These are phyloP conservation scores for Aureobasidium uvarum DNA, from an alignment of 2,329 filamentous ascomycete species.

Conservation along the genomic window DNA sequence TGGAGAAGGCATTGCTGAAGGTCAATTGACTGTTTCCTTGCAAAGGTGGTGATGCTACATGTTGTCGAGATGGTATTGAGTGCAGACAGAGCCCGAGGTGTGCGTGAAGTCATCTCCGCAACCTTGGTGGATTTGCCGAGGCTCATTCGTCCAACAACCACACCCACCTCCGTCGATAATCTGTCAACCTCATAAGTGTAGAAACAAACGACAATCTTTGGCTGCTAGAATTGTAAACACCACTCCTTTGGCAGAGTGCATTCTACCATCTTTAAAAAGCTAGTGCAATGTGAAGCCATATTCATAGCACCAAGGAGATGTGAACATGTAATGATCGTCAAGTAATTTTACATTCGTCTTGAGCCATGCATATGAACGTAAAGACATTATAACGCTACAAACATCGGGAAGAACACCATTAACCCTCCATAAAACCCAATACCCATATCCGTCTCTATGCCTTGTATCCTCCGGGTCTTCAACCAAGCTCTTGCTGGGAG, in stretches of 20 bases:
- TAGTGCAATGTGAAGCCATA: no score
- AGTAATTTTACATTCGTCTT: constrained; percentile 7
- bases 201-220: no score
- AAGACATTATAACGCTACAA: constrained; percentile 10
- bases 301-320: no score
- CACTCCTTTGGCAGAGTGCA: no score
- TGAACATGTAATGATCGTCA: background rate
- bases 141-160: background rate
- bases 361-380: constrained; percentile 3
- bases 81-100: background rate
- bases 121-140: constrained; percentile 21
- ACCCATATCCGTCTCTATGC: background rate
- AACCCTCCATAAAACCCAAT: background rate
- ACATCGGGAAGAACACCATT: constrained; percentile 6
- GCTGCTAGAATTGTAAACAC: no score
- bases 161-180: background rate
- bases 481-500: constrained; percentile 16
- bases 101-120: constrained; percentile 15
- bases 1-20: background rate
- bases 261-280: no score
- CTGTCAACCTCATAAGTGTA: no score
- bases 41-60: background rate
- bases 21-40: background rate
- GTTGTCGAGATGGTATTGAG: background rate
- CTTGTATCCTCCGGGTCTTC: constrained; percentile 4